phyloP scores from a whole-genome alignment of 2,329 filamentous ascomycete genomes.

The Chlorencoelia australis region DNA sequence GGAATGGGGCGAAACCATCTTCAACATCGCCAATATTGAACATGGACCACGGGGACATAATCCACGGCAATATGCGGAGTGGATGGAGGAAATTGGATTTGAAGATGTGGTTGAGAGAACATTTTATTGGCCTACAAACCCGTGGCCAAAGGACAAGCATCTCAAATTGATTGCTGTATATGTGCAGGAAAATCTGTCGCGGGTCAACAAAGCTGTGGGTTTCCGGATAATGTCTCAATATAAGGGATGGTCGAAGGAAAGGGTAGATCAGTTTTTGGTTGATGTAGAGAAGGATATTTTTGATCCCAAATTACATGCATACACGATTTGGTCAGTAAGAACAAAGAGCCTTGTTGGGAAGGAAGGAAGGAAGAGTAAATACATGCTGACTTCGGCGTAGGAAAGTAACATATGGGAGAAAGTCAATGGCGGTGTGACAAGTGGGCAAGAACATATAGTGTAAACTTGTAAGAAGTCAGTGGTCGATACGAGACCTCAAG shows the following conservation, averaged over 20 bases:
- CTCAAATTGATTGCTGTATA: constrained; percentile 39
- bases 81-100: constrained; percentile 37
- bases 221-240: constrained; percentile 30
- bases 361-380: too few relatives aligned
- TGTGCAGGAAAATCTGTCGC: constrained; percentile 16
- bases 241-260: constrained; percentile 29
- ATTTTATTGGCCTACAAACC: constrained; percentile 43
- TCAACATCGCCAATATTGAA: too few relatives aligned
- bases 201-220: constrained; percentile 18
- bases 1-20: constrained; percentile 11
- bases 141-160: constrained; percentile 41
- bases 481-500: too few relatives aligned
- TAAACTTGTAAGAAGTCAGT: too few relatives aligned
- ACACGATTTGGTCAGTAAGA: too few relatives aligned
- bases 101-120: constrained; percentile 40
- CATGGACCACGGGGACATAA: too few relatives aligned
- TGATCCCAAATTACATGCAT: constrained; percentile 30
- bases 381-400: too few relatives aligned
- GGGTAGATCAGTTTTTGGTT: constrained; percentile 30
- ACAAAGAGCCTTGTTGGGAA: too few relatives aligned
- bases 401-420: too few relatives aligned
- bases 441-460: too few relatives aligned
- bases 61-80: constrained; percentile 10
- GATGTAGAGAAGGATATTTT: constrained; percentile 30
- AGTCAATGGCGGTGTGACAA: too few relatives aligned